These are phyloP conservation scores for Chenopodium suecicum DNA, from an alignment of 148 eudicot genomes.

Conservation along the genomic window DNA sequence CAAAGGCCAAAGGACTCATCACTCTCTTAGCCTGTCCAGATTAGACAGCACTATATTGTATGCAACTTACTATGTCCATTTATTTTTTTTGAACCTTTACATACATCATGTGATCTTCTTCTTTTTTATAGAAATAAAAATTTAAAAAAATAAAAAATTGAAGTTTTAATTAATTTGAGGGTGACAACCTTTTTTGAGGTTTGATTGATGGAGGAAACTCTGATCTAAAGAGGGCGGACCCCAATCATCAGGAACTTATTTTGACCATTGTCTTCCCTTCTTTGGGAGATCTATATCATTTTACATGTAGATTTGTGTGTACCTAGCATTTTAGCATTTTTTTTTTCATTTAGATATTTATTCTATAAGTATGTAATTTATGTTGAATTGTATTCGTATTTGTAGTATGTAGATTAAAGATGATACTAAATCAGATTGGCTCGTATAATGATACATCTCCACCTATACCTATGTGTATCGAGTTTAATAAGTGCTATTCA, in stretches of 20 bases:
- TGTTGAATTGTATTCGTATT: too few species aligned
- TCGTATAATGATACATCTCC: too few species aligned
- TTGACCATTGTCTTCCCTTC: background rate
- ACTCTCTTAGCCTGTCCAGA: constrained; percentile 18
- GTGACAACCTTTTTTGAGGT: constrained; percentile 15
- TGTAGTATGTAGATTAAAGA: too few species aligned
- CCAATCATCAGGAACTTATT: background rate
- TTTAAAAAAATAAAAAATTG: too few species aligned
- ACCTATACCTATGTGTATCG: too few species aligned
- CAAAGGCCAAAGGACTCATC: background rate
- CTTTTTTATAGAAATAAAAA: background rate
- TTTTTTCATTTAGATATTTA: too few species aligned
- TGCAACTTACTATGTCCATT: background rate
- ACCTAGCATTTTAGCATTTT: too few species aligned
- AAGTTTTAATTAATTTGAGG: background rate
- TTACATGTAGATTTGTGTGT: too few species aligned
- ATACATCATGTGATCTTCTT: constrained; percentile 27
- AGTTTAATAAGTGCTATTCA: too few species aligned
- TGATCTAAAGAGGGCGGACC: background rate
- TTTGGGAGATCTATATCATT: too few species aligned
- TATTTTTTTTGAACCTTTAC: background rate
- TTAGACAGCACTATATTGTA: constrained; percentile 22
- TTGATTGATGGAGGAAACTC: constrained; percentile 16
- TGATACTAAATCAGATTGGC: too few species aligned
- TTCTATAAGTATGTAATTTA: too few species aligned